Conservation (phyloP, 805 yeast species). For the Spathaspora passalidarum region DNA sequence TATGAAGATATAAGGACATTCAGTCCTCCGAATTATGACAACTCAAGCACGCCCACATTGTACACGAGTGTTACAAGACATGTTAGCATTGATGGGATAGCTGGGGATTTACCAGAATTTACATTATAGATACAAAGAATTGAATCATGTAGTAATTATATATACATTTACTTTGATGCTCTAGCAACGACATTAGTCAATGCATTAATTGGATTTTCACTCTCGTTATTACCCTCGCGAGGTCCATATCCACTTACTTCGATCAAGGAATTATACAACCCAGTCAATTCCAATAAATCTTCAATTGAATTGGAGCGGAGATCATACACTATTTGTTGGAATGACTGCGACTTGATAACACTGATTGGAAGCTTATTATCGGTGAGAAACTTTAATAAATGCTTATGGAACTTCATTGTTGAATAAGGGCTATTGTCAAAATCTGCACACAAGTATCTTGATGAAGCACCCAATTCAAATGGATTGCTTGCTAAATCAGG, state of each 20-base stretch:
- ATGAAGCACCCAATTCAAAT: conserved; percentile 2
- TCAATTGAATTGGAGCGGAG: conserved; percentile 45
- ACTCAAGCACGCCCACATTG: conserved; percentile 8
- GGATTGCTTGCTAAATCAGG: conserved; percentile 1
- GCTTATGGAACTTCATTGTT: conserved; percentile 46
- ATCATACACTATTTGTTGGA: conserved; percentile 50
- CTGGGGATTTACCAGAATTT: conserved; percentile 10
- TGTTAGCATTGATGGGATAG: conserved; percentile 23
- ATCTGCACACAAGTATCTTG: conserved; percentile 22
- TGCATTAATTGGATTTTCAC: neutral
- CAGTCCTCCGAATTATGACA: conserved; percentile 78
- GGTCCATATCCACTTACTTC: conserved; percentile 36
- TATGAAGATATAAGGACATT: conserved; percentile 80
- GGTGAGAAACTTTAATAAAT: conserved; percentile 46
- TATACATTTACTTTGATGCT: neutral
- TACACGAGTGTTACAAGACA: neutral
- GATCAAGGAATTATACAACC: conserved; percentile 41
- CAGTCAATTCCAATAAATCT: conserved; percentile 47
- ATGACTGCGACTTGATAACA: conserved; percentile 48
- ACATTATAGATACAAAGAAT: neutral
- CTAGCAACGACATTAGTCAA: conserved; percentile 3
- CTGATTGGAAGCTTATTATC: conserved; percentile 51
- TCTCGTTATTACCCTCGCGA: neutral
- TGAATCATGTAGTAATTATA: conserved; percentile 1
- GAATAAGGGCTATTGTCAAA: conserved; percentile 45